These are phyloP conservation scores for Cadophora malorum DNA, from an alignment of 2,329 filamentous ascomycete genomes.

Conservation along the genomic window DNA sequence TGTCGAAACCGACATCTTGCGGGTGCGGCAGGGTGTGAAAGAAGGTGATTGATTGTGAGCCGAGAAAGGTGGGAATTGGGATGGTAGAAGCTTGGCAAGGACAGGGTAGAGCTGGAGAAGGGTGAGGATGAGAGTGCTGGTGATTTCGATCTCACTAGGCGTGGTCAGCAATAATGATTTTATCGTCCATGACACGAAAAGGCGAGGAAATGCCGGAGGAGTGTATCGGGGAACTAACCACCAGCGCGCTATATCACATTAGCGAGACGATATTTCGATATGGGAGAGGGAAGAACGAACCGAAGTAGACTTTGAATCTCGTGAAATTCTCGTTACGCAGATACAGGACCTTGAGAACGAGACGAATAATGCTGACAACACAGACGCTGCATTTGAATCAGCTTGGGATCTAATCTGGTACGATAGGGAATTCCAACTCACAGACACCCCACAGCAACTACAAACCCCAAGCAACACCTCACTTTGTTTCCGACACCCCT, in stretches of 20 bases:
- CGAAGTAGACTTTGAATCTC: neutral
- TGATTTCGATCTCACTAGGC: conserved; percentile 12
- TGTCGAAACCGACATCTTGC: neutral
- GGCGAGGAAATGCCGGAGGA: neutral
- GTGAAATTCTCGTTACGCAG: conserved; percentile 1
- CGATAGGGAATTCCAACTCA: neutral
- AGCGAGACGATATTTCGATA: neutral
- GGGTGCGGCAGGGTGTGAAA: neutral
- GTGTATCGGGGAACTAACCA: neutral
- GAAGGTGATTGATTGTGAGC: neutral
- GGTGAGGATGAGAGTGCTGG: neutral
- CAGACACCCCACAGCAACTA: neutral
- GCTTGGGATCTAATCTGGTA: no score
- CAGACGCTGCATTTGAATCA: no score
- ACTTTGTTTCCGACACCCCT: neutral
- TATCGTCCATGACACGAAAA: neutral
- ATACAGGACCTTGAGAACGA: neutral
- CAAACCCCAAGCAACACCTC: neutral
- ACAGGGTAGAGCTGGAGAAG: neutral
- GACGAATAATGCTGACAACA: neutral
- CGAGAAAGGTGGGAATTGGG: neutral
- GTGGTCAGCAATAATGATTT: neutral
- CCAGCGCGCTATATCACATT: neutral
- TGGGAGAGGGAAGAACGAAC: neutral
- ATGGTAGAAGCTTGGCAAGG: neutral